Conservation (phyloP, 352 stramenopile species). For the Salisapilia sapeloensis region DNA sequence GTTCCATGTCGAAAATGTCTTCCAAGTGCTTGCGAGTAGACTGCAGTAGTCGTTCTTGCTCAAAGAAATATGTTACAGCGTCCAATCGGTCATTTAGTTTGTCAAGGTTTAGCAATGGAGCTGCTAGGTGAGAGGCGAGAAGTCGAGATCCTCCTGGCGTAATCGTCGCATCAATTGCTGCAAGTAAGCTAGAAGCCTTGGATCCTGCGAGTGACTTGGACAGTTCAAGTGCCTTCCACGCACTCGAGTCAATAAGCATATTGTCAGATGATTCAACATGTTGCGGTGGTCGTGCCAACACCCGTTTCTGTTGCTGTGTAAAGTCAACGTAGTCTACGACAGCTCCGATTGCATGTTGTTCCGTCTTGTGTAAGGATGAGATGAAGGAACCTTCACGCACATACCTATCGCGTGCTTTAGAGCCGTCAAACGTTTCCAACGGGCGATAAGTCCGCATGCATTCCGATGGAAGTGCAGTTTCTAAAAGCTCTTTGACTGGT, state of each 20-base stretch:
- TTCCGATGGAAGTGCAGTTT: slow-evolving; percentile 16
- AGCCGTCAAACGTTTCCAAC: slow-evolving; percentile 9
- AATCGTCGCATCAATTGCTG: slow-evolving; percentile 43
- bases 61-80: slow-evolving; percentile 28
- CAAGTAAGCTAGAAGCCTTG: slow-evolving; percentile 42
- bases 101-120: slow-evolving; percentile 39
- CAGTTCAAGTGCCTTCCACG: slow-evolving; percentile 55
- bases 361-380: too few relatives aligned
- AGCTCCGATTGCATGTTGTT: slow-evolving; percentile 22
- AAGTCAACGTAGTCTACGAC: slow-evolving; percentile 57
- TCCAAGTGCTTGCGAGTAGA: slow-evolving; percentile 26
- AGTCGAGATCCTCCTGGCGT: slow-evolving; percentile 46
- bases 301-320: slow-evolving; percentile 18
- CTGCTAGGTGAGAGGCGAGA: slow-evolving; percentile 45
- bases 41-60: slow-evolving; percentile 25
- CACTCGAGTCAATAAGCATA: slow-evolving; percentile 68
- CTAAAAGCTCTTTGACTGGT: slow-evolving; percentile 11
- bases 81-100: slow-evolving; percentile 27
- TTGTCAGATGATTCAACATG: slow-evolving; percentile 48
- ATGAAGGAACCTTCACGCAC: too few relatives aligned
- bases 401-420: background rate
- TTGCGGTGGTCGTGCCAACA: slow-evolving; percentile 17
- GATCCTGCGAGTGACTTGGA: slow-evolving; percentile 27
- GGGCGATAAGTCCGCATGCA: slow-evolving; percentile 55
- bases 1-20: slow-evolving; percentile 53